Evolutionary conservation across 2,329 filamentous ascomycete species (phyloP).

Genomic region (Aspergillus floridensis): DNA sequence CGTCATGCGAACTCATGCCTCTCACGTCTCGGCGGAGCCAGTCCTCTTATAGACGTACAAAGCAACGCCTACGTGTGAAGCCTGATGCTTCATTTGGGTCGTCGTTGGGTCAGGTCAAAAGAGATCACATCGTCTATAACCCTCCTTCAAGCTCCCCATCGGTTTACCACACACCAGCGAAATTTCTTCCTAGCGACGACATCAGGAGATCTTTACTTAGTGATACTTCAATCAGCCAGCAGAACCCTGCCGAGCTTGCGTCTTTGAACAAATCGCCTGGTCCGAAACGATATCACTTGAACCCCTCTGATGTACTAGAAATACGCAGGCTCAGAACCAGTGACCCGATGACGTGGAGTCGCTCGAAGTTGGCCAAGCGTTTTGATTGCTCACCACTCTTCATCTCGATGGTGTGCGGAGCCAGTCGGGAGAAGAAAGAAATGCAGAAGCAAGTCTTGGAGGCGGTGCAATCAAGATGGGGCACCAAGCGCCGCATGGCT

Average conservation of each 20-base stretch:
- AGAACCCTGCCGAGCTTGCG: constrained; percentile 39
- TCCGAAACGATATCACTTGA: constrained; percentile 62
- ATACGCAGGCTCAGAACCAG: constrained; percentile 55
- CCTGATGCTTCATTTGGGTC: constrained; percentile 52
- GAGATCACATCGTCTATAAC: constrained; percentile 63
- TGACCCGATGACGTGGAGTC: constrained; percentile 60
- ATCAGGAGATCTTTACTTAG: constrained; percentile 50
- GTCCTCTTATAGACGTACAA: constrained; percentile 51
- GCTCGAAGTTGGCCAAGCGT: constrained; percentile 58
- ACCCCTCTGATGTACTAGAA: constrained; percentile 55
- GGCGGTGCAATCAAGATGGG: constrained; percentile 60
- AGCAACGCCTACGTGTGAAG: constrained; percentile 51
- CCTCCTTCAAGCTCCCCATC: constrained; percentile 63
- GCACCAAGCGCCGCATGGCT: constrained; percentile 56
- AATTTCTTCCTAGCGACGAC: constrained; percentile 62
- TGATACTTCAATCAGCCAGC: constrained; percentile 24
- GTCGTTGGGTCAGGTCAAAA: constrained; percentile 38
- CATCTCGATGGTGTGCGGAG: constrained; percentile 58
- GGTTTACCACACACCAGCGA: constrained; percentile 62
- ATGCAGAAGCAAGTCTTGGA: constrained; percentile 50
- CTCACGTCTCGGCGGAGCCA: constrained; percentile 43
- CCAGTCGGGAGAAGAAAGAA: constrained; percentile 49
- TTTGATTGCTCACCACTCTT: constrained; percentile 64
- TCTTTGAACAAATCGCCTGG: constrained; percentile 50
- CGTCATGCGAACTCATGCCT: constrained; percentile 33